phyloP scores from a whole-genome alignment of 768 basidiomycete genomes.

The Lactifluus rugatus region DNA sequence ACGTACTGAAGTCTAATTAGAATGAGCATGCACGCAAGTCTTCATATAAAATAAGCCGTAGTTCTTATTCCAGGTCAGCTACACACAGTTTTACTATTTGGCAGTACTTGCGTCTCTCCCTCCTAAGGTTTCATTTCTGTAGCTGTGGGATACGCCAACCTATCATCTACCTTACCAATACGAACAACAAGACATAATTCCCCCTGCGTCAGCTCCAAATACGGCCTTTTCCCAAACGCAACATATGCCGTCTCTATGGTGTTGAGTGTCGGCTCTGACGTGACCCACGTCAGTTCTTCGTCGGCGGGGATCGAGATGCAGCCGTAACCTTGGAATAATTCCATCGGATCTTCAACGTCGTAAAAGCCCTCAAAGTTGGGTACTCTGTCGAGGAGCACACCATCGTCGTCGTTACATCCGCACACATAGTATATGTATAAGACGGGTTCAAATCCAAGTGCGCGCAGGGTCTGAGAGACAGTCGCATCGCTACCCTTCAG shows the following conservation, averaged over 20 bases:
- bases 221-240: background rate
- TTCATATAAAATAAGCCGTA: too few relatives aligned
- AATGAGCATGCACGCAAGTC: too few relatives aligned
- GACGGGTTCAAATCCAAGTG: background rate
- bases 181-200: slow-evolving; percentile 5
- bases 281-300: slow-evolving; percentile 2
- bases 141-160: background rate
- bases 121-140: background rate
- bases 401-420: background rate
- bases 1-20: too few relatives aligned
- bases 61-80: too few relatives aligned
- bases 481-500: slow-evolving; percentile 4
- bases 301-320: background rate
- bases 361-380: background rate
- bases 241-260: background rate
- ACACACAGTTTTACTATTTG: too few relatives aligned
- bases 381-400: background rate
- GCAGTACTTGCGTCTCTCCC: too few relatives aligned
- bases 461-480: background rate
- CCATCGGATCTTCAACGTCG: too few relatives aligned
- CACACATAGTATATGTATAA: background rate
- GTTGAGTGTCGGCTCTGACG: background rate
- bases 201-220: background rate
- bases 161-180: background rate
- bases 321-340: background rate